Percentiles rank a stretch among this genome's conserved stretches.
Evolutionary conservation across 257 asterid genomes (phyloP).

Genomic region (Salvia hispanica): DNA sequence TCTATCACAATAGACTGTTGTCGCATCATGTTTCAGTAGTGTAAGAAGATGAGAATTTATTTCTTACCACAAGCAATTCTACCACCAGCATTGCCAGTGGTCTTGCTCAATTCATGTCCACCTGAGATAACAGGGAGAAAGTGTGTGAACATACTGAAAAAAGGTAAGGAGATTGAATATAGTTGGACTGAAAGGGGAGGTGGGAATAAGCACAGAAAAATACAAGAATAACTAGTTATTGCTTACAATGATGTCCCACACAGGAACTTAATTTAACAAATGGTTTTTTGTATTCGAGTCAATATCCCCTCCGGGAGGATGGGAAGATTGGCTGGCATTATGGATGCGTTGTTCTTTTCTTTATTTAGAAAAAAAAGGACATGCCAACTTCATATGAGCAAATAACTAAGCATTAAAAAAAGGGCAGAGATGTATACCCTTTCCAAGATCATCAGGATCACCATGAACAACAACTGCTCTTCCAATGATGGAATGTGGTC

Average conservation of each 20-base stretch:
- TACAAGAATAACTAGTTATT: neutral
- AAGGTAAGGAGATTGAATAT: neutral
- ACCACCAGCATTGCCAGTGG: constrained; percentile 99
- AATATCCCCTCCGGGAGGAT: too few species aligned
- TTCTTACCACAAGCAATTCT: constrained; percentile 90
- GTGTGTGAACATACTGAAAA: constrained; percentile 4
- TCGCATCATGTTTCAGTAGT: neutral
- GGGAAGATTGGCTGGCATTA: too few species aligned
- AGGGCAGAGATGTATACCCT: constrained; percentile 52
- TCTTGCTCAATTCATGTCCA: constrained; percentile 93
- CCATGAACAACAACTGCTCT: constrained; percentile 99
- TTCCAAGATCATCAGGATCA: constrained; percentile 97
- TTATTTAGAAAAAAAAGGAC: neutral
- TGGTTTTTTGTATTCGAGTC: too few species aligned
- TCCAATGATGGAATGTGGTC: constrained; percentile 82
- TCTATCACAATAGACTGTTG: too few species aligned
- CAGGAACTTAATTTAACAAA: neutral
- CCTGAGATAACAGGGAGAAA: constrained; percentile 50
- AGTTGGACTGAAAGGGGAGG: neutral
- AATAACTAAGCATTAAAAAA: constrained; percentile 2
- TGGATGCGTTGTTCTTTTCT: too few species aligned
- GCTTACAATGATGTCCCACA: neutral
- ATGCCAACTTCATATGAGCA: neutral
- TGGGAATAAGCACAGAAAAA: neutral
- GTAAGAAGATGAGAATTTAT: neutral